These are phyloP conservation scores for Datisca glomerata DNA, from an alignment of 306 rosid species.

Conservation along the genomic window DNA sequence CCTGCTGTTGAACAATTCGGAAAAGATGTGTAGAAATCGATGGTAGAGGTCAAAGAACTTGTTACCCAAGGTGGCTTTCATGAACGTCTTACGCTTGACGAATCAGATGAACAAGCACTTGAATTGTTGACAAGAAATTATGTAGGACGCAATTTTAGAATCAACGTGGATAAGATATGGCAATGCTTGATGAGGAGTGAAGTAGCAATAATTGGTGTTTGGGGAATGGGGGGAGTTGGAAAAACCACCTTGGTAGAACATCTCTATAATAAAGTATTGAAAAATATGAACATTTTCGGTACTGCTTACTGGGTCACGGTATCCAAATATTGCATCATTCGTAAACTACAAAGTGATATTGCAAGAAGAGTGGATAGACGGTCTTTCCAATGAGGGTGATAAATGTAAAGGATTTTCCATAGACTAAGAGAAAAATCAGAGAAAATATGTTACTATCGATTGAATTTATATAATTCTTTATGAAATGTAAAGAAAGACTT, in stretches of 20 bases:
- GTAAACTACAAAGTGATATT: not conserved
- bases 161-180: too few relatives aligned
- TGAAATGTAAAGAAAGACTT: too few relatives aligned
- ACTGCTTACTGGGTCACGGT: conserved; percentile 12
- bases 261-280: conserved; percentile 1
- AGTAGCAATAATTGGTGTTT: conserved; percentile 8
- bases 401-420: too few relatives aligned
- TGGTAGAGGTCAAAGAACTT: not conserved
- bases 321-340: conserved; percentile 6
- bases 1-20: not conserved
- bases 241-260: conserved; percentile 1
- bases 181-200: too few relatives aligned
- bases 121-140: too few relatives aligned
- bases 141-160: too few relatives aligned
- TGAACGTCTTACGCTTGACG: too few relatives aligned
- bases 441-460: too few relatives aligned
- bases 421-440: too few relatives aligned
- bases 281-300: not conserved
- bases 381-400: not conserved
- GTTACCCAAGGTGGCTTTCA: too few relatives aligned
- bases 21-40: not conserved
- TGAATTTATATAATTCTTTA: too few relatives aligned
- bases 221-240: conserved; percentile 19
- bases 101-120: too few relatives aligned
- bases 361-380: not conserved